Percentiles rank a stretch among this genome's conserved stretches.
Conservation (phyloP, 345 rosid species). For the Carallia brachiata region DNA sequence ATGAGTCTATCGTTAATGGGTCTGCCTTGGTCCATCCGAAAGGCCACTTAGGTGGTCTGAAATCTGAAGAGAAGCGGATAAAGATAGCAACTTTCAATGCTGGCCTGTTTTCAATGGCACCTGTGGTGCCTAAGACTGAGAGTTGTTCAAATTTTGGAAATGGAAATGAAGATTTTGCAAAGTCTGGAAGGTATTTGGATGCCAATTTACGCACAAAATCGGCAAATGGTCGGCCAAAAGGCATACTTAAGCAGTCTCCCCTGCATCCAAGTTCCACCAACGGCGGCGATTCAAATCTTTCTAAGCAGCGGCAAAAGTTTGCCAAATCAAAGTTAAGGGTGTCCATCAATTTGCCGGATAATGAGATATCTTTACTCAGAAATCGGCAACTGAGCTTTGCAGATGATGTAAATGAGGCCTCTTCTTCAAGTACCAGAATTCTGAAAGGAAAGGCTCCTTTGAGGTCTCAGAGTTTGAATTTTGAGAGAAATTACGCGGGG, state of each 20-base stretch:
- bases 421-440: constrained; percentile 16
- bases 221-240: constrained; percentile 57
- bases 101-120: constrained; percentile 91
- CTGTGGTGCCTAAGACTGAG: constrained; percentile 56
- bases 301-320: constrained; percentile 54
- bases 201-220: constrained; percentile 47
- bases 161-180: constrained; percentile 23
- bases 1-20: constrained; percentile 16
- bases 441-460: constrained; percentile 42
- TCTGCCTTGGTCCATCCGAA: constrained; percentile 48
- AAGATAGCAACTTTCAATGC: constrained; percentile 88
- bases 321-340: constrained; percentile 81
- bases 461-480: constrained; percentile 38
- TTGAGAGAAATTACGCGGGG: constrained; percentile 15
- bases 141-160: constrained; percentile 29
- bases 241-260: constrained; percentile 81
- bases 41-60: constrained; percentile 22
- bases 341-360: constrained; percentile 87
- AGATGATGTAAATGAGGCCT: constrained; percentile 41
- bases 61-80: constrained; percentile 41
- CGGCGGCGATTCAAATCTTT: constrained; percentile 25
- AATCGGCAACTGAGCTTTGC: constrained; percentile 56
- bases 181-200: constrained; percentile 6
- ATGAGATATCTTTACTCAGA: constrained; percentile 72
- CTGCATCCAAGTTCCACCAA: constrained; percentile 41